phyloP scores from a whole-genome alignment of 352 stramenopile genomes.

The Pythium apleroticum region DNA sequence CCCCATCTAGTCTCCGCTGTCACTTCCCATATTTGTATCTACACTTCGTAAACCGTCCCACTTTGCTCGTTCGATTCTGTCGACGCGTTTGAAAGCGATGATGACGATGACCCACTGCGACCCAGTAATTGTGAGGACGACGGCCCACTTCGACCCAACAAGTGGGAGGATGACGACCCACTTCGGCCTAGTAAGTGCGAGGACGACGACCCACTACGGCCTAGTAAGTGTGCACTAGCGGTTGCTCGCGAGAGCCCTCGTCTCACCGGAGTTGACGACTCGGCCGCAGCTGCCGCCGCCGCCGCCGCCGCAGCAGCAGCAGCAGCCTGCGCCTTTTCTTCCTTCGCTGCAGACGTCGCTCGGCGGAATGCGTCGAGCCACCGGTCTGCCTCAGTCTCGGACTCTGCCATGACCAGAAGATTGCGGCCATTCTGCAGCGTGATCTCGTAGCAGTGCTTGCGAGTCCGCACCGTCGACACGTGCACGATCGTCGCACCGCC shows the following conservation, averaged over 20 bases:
- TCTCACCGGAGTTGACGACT: background rate
- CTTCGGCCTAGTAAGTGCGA: background rate
- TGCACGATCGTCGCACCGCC: slow-evolving; percentile 68
- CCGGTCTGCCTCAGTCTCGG: slow-evolving; percentile 55
- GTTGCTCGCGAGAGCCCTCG: background rate
- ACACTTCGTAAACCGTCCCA: background rate
- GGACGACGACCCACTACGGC: background rate
- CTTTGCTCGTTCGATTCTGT: background rate
- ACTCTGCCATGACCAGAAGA: slow-evolving; percentile 70
- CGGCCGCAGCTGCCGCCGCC: background rate
- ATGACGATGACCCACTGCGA: background rate
- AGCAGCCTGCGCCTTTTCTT: slow-evolving; percentile 19
- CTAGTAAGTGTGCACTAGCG: background rate
- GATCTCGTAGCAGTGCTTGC: slow-evolving; percentile 76
- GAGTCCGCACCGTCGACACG: slow-evolving; percentile 61
- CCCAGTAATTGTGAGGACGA: background rate
- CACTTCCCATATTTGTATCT: background rate
- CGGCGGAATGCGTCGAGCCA: slow-evolving; percentile 68
- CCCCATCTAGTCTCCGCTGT: too few species aligned
- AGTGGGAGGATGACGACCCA: background rate
- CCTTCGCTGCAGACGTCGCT: slow-evolving; percentile 38
- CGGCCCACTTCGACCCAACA: background rate
- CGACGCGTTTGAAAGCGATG: background rate
- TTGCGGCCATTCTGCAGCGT: slow-evolving; percentile 74
- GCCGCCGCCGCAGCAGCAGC: slow-evolving; percentile 2